A percentile compares a stretch with the other conserved stretches of the same genome.
Evolutionary conservation across 106 monocot genomes (phyloP).

Genomic region (Amphibolis antarctica): DNA sequence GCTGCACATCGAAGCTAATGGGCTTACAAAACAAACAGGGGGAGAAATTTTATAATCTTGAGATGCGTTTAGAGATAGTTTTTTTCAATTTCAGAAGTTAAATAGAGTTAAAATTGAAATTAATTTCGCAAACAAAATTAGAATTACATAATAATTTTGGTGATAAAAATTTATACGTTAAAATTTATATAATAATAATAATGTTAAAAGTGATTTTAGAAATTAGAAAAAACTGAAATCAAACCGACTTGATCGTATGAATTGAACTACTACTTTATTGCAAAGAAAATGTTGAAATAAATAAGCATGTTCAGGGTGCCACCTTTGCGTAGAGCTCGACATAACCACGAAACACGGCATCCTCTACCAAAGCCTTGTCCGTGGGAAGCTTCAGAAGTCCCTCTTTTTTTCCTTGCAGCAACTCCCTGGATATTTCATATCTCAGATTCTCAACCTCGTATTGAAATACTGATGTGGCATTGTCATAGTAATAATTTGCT

Average conservation of each 20-base stretch:
- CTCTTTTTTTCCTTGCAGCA: slow-evolving; percentile 52
- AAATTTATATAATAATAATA: no score
- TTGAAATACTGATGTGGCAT: not conserved
- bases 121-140: no score
- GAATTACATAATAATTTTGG: no score
- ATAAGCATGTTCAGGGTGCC: not conserved
- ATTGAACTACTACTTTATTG: not conserved
- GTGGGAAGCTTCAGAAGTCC: slow-evolving; percentile 93
- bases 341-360: slow-evolving; percentile 56
- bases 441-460: not conserved
- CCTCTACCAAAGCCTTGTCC: slow-evolving; percentile 65
- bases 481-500: not conserved
- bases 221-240: no score
- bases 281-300: not conserved
- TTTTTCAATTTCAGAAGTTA: no score
- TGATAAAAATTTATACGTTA: no score
- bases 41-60: no score
- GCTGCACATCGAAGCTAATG: not conserved
- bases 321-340: slow-evolving; percentile 95
- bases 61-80: no score
- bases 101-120: no score
- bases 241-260: no score
- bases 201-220: no score
- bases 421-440: slow-evolving; percentile 38
- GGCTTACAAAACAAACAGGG: not conserved